Evolutionary conservation across 768 basidiomycete species (phyloP), one percentile per base, ranked within the genome.

Genomic region (Hydnum rufescens): DNA sequence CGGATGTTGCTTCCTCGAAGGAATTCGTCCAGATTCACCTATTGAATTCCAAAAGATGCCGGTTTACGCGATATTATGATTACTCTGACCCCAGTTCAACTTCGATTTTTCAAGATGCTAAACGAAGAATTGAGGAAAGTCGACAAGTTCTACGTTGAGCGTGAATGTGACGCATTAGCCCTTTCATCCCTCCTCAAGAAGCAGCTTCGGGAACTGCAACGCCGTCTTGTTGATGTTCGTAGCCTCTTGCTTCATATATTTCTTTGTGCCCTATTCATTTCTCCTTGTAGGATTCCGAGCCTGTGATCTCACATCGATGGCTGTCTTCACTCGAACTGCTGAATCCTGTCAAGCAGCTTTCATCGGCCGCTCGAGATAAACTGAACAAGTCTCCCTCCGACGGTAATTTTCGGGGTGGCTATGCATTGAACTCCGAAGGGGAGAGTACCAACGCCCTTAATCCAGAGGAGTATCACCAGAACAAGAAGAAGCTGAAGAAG

Each of bases 121-220:
- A 84, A 95, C 57, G 61, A 61, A 0, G 80, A 99, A 62, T 68
- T 96, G 2, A 76, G 80, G 19, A 95, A 93, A 63, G 76, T 96
- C 8, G 83, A 85, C 54, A 65, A 68, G 0, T 99, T 99, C 64
- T 97, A 86, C 62, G 60, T 73, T 3, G 76, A 74, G 23, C 73
- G 78, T 28, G 90, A 78, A 65, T 70, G 70, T 74, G 65, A 79
- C 75, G 76, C 65, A 8, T 25, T 52, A 1, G 53, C 58, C 25
- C 60, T 67, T 13, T 63, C 61, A 4, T 58, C 65, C n/a, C 61
- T 64, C 6, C 55, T 97, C 3, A 71, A 74, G 54, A 70, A 70
- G 39, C 90, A 96, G 61, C 71, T 93, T n/a, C 64, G 72, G 5
- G 84, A 88, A 60, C 73, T 95, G 5, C 87, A 89, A 64, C 67